Evolutionary conservation across 1,284 basidiomycete species (phyloP).

Genomic region (Cerrena zonata): DNA sequence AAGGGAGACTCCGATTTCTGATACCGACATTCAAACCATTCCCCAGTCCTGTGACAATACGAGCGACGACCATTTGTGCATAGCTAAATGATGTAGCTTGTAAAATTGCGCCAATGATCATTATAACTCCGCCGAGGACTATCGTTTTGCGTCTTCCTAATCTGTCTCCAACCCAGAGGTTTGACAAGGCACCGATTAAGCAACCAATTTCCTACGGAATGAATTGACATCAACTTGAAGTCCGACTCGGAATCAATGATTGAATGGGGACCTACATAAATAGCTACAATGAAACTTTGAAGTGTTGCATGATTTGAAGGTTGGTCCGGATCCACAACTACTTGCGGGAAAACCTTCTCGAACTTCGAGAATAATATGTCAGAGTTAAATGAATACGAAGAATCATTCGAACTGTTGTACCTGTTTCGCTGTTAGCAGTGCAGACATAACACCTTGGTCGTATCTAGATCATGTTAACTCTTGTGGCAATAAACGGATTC

Average conservation of each 20-base stretch:
- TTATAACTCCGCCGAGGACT: constrained; percentile 45
- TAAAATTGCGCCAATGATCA: constrained; percentile 61
- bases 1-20: not conserved
- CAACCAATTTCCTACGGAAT: constrained; percentile 46
- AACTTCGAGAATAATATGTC: constrained; percentile 30
- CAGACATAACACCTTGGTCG: constrained; percentile 64
- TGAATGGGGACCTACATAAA: constrained; percentile 43
- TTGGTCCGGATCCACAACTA: constrained; percentile 27
- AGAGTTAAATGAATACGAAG: not conserved
- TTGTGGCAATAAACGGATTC: too few relatives aligned
- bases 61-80: constrained; percentile 54
- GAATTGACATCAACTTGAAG: too few relatives aligned
- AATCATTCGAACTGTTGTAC: too few relatives aligned
- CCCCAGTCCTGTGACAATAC: constrained; percentile 59
- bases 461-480: constrained; percentile 39
- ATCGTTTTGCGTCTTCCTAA: constrained; percentile 51
- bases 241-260: too few relatives aligned
- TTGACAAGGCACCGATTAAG: constrained; percentile 45
- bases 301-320: constrained; percentile 45
- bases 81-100: constrained; percentile 51
- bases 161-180: constrained; percentile 50
- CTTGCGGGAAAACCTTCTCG: constrained; percentile 46
- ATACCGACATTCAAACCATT: constrained; percentile 59
- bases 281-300: constrained; percentile 50
- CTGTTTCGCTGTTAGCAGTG: constrained; percentile 47